A percentile compares a stretch with the other conserved stretches of the same genome.
Evolutionary conservation across 768 basidiomycete species (phyloP).

Genomic region (Agrocybe praecox): DNA sequence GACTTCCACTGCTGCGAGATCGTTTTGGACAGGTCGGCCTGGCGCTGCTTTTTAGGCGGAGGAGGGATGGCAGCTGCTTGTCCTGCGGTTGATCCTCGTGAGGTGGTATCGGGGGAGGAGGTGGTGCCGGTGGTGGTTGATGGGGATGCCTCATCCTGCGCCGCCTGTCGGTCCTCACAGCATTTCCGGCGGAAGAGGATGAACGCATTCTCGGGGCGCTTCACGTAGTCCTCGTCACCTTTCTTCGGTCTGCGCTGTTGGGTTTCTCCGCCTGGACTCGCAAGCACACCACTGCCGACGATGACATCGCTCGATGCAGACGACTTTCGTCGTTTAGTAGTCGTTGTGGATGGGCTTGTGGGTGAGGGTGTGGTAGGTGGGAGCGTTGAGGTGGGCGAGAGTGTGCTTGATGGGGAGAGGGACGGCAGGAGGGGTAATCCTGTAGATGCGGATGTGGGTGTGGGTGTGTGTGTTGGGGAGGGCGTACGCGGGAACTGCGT

Average conservation of each 20-base stretch:
- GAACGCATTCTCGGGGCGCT: slow-evolving; percentile 84
- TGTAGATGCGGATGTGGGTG: slow-evolving; percentile 44
- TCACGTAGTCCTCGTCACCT: slow-evolving; percentile 84
- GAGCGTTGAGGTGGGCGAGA: slow-evolving; percentile 41
- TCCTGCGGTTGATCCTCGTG: no score
- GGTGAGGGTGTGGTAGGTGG: slow-evolving; percentile 31
- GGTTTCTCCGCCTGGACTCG: no score
- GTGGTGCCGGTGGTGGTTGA: slow-evolving; percentile 7
- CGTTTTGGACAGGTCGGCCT: slow-evolving; percentile 76
- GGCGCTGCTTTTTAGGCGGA: slow-evolving; percentile 69
- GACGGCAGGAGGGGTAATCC: slow-evolving; percentile 33
- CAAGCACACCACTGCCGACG: no score
- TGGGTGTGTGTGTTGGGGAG: no score
- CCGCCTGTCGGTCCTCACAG: slow-evolving; percentile 69
- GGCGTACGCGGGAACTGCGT: no score
- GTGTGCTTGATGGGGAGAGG: slow-evolving; percentile 34
- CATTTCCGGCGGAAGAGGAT: slow-evolving; percentile 82
- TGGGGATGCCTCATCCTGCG: slow-evolving; percentile 48
- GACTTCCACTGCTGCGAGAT: slow-evolving; percentile 83
- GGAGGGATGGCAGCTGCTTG: slow-evolving; percentile 5
- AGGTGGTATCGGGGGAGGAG: no score
- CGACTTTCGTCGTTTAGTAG: neutral
- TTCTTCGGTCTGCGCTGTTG: slow-evolving; percentile 57
- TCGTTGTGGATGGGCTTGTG: no score
- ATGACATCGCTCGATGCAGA: neutral